A percentile compares a stretch with the other conserved stretches of the same genome.
These are phyloP conservation scores for Rhizophora mangle DNA, from an alignment of 345 rosid species.

Conservation along the genomic window DNA sequence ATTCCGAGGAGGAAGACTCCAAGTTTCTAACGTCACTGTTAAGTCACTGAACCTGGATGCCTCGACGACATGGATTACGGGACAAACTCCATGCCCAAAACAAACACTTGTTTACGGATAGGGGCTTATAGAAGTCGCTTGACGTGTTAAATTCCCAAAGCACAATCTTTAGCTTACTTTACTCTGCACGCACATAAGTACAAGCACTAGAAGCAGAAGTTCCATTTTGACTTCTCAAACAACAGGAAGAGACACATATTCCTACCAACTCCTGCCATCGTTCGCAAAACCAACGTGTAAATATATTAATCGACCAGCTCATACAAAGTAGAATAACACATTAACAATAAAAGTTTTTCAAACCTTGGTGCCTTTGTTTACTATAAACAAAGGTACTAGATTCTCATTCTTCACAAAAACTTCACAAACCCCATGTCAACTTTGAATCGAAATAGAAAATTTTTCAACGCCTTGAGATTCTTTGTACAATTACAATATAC, in stretches of 20 bases:
- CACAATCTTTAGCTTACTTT: background rate
- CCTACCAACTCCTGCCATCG: conserved; percentile 32
- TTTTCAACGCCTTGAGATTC: conserved; percentile 30
- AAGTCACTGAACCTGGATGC: conserved; percentile 22
- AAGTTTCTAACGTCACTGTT: conserved; percentile 17
- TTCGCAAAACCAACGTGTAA: background rate
- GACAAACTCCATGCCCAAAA: conserved; percentile 30
- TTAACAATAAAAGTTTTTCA: conserved; percentile 23
- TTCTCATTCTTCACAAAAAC: conserved; percentile 8
- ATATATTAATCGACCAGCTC: conserved; percentile 1
- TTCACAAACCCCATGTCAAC: background rate
- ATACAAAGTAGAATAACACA: conserved; percentile 23
- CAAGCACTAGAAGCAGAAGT: conserved; percentile 16
- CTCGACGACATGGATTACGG: conserved; percentile 33
- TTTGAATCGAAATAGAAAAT: conserved; percentile 15
- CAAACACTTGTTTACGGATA: background rate
- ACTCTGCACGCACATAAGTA: background rate
- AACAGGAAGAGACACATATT: conserved; percentile 40
- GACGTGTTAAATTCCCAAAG: conserved; percentile 25
- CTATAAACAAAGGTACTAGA: conserved; percentile 20
- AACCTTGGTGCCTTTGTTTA: conserved; percentile 13
- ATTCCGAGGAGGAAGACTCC: conserved; percentile 18
- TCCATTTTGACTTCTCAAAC: conserved; percentile 38
- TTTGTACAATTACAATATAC: background rate
- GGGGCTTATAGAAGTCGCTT: background rate